Evolutionary conservation across 2,329 filamentous ascomycete genomes (phyloP), one percentile per base, ranked within the genome.

Genomic region (Anthostomella pinea): DNA sequence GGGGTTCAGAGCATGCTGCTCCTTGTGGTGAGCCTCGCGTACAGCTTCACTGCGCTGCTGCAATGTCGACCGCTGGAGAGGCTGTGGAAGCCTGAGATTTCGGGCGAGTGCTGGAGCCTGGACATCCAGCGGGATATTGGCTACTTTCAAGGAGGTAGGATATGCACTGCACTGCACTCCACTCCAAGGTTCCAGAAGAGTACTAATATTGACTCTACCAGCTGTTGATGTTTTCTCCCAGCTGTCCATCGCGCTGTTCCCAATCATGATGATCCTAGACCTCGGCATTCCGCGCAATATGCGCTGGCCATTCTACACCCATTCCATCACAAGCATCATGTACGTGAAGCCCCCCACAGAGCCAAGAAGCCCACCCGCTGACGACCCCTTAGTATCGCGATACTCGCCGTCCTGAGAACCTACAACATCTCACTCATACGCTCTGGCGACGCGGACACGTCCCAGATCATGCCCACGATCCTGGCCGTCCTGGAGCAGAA

Each of bases 31-130:
- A 63, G 60, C 35, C 38, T 62, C 14, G 52, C 50, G 15, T 63
- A 59, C 35, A 49, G 52, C 9, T 36, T 65, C 23, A 55, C 59
- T 14, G 53, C 56, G 6, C 57, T 63, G 36, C 45, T 66, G 15
- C 60, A 64, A 38, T 67, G 64, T 39, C 55, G 55, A 4, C 64
- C 64, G 24, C 45, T 65, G 23, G 56, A 59, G 37, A 63, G 59
- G 46, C 45, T 65, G 3, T 67, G 64, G 64, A 48, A 59, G 9
- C 46, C 55, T 1, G 26, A 30, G 1, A 51, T 56, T 6, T 35
- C 40, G 1, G 64, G 62, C 0, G 24, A 37, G 16, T 67, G 64
- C 40, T 62, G 60, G 52, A 50, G 56, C 27, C 48, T 54, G 5
- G 48, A 36, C n/a, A 48, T 58, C 5, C 59, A 59, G 41, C 42